Conservation (phyloP, 768 basidiomycete species). For the Boletus pseudo-olivaceus region DNA sequence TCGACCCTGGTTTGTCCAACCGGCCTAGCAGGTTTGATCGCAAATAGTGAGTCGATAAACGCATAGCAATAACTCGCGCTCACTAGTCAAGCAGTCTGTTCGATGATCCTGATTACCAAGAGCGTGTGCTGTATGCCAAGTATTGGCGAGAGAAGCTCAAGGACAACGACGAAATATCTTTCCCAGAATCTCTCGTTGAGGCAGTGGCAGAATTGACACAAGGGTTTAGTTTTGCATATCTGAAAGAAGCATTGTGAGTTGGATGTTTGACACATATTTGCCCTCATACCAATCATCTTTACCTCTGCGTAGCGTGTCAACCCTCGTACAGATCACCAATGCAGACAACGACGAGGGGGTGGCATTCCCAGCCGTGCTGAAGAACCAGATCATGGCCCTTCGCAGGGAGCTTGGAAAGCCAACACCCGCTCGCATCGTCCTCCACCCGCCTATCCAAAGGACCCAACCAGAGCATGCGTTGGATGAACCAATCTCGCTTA, state of each 20-base stretch:
- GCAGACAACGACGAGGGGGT: slow-evolving; percentile 47
- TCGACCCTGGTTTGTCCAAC: slow-evolving; percentile 73
- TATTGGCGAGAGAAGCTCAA: slow-evolving; percentile 82
- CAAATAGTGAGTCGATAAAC: slow-evolving; percentile 60
- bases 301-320: slow-evolving; percentile 52
- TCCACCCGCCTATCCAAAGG: not conserved
- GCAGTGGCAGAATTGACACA: slow-evolving; percentile 59
- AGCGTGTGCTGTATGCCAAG: slow-evolving; percentile 62
- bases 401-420: slow-evolving; percentile 62
- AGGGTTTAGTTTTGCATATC: slow-evolving; percentile 80
- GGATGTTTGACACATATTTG: not conserved
- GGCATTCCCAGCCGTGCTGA: slow-evolving; percentile 49
- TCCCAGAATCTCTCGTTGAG: slow-evolving; percentile 61
- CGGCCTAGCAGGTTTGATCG: slow-evolving; percentile 85
- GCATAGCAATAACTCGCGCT: not conserved
- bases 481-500: not conserved
- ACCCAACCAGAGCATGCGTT: not conserved
- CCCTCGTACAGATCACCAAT: slow-evolving; percentile 62
- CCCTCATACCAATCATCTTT: not conserved
- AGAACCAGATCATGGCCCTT: slow-evolving; percentile 57
- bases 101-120: slow-evolving; percentile 62
- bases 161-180: slow-evolving; percentile 56
- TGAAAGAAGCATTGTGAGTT: slow-evolving; percentile 86
- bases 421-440: not conserved
- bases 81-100: slow-evolving; percentile 49